Evolutionary conservation across 2,329 filamentous ascomycete species (phyloP).

Genomic region (Coniochaeta ligniaria): DNA sequence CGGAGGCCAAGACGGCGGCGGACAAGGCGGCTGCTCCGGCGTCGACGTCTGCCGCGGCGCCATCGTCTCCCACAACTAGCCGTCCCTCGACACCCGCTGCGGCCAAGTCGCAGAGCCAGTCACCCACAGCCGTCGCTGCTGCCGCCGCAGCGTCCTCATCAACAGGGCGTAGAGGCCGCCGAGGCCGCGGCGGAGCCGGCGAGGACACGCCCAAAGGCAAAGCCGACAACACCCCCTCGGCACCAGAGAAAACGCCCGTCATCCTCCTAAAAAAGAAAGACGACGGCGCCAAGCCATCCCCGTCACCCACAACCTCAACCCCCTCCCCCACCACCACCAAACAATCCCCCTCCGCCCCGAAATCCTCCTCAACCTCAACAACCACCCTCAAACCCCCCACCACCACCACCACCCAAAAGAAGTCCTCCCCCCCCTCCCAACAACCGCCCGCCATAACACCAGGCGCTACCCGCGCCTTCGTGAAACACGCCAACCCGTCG

Average conservation of each 20-base stretch:
- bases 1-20: constrained; percentile 30
- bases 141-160: not conserved
- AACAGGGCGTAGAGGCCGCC: not conserved
- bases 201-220: constrained; percentile 17
- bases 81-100: constrained; percentile 16
- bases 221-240: constrained; percentile 13
- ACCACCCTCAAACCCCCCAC: constrained; percentile 4
- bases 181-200: constrained; percentile 12
- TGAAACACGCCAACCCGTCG: constrained; percentile 80
- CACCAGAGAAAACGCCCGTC: constrained; percentile 21
- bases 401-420: not conserved
- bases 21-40: constrained; percentile 14
- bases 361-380: constrained; percentile 6
- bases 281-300: constrained; percentile 10
- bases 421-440: constrained; percentile 11
- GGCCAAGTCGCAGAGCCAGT: constrained; percentile 16
- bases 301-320: constrained; percentile 8
- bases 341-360: constrained; percentile 11
- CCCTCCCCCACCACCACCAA: constrained; percentile 18
- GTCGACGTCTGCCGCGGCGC: constrained; percentile 8
- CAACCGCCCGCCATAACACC: constrained; percentile 6
- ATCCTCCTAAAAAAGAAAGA: constrained; percentile 31
- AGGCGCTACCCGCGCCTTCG: constrained; percentile 52
- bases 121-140: constrained; percentile 4
- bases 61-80: constrained; percentile 11